Conservation (phyloP, 2,329 filamentous ascomycete genomes). For the Xylariaceae sp. region DNA sequence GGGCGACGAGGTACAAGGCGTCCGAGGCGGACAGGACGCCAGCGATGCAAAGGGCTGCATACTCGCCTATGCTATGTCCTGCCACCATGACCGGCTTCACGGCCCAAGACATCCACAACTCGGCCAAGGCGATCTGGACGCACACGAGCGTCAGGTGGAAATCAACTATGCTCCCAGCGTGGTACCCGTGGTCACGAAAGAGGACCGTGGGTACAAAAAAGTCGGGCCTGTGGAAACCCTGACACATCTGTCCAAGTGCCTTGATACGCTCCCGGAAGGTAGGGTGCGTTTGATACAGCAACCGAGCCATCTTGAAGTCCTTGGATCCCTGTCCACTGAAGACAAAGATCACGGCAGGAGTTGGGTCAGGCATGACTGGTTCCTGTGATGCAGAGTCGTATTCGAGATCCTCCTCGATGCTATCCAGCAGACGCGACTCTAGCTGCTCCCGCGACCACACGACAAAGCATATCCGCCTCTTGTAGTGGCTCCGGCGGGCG, state of each 20-base stretch:
- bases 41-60: constrained; percentile 53
- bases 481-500: constrained; percentile 37
- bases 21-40: constrained; percentile 54
- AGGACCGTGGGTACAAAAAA: too few species aligned
- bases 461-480: constrained; percentile 4
- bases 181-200: too few species aligned
- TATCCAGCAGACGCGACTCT: too few species aligned
- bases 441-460: too few species aligned
- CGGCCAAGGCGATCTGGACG: constrained; percentile 34
- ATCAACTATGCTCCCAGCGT: constrained; percentile 22
- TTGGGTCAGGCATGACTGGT: too few species aligned
- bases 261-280: constrained; percentile 16
- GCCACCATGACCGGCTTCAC: constrained; percentile 36
- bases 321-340: constrained; percentile 19
- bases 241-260: constrained; percentile 5
- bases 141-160: constrained; percentile 31
- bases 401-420: too few species aligned
- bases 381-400: background rate
- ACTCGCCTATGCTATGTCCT: constrained; percentile 52
- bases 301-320: constrained; percentile 11
- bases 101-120: constrained; percentile 35
- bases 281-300: constrained; percentile 12
- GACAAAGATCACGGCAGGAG: constrained; percentile 19
- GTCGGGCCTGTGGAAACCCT: too few species aligned
- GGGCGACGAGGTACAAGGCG: constrained; percentile 53